Evolutionary conservation across 2,329 filamentous ascomycete species (phyloP).

Genomic region (Penicillium paneum): DNA sequence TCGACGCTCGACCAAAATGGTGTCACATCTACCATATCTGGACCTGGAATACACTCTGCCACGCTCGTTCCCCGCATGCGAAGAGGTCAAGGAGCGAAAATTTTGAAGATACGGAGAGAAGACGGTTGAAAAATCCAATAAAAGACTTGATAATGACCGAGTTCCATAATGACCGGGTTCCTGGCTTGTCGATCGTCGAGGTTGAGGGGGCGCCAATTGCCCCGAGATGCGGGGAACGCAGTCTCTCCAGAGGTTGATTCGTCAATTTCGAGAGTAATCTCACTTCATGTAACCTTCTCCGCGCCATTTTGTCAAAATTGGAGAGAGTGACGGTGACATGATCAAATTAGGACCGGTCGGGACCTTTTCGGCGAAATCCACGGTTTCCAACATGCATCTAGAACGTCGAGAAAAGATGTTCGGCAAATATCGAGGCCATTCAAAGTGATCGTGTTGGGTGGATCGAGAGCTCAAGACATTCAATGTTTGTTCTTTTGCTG

Average conservation of each 20-base stretch:
- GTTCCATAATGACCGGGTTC: background rate
- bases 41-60: background rate
- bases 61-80: background rate
- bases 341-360: background rate
- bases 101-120: background rate
- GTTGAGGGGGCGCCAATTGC: conserved; percentile 6
- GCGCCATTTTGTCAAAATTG: background rate
- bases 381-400: background rate
- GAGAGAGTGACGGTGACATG: background rate
- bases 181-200: conserved; percentile 17
- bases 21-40: conserved; percentile 9
- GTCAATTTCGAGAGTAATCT: conserved; percentile 1
- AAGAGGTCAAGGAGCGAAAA: background rate
- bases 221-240: conserved; percentile 20
- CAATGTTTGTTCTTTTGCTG: background rate
- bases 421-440: background rate
- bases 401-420: background rate
- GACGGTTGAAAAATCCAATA: background rate
- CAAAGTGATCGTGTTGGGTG: background rate
- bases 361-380: background rate
- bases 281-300: conserved; percentile 5
- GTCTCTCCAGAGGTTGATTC: conserved; percentile 5
- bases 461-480: background rate
- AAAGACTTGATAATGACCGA: background rate
- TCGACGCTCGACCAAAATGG: background rate